Conservation (phyloP, 23 red algal genomes). For the Gracilariopsis chorda region DNA sequence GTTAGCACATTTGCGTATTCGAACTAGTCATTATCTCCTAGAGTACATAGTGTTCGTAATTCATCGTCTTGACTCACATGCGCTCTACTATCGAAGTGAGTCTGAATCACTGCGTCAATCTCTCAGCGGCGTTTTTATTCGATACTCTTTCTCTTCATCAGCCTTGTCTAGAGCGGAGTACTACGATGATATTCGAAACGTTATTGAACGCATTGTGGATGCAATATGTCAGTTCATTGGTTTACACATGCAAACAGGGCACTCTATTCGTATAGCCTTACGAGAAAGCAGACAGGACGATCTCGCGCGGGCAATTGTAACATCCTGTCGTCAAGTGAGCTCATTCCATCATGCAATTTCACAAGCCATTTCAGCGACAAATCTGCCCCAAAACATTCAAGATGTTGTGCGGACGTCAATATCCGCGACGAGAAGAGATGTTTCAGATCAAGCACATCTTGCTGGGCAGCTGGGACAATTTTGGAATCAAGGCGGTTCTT, state of each 20-base stretch:
- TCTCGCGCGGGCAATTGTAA: constrained; percentile 45
- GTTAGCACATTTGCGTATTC: constrained; percentile 18
- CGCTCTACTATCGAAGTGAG: constrained; percentile 33
- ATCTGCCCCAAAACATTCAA: not conserved
- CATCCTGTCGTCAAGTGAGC: constrained; percentile 46
- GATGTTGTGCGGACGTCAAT: constrained; percentile 29
- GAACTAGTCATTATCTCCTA: constrained; percentile 38
- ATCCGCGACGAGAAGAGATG: not conserved
- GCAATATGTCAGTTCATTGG: constrained; percentile 44
- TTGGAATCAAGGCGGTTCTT: constrained; percentile 21
- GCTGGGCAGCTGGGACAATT: constrained; percentile 48
- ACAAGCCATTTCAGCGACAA: not conserved
- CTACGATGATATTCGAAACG: not conserved
- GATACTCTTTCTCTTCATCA: not conserved
- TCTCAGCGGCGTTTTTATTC: not conserved
- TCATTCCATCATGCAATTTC: constrained; percentile 21
- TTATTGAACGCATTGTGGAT: constrained; percentile 5
- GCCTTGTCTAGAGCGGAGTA: not conserved
- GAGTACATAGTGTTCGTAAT: not conserved
- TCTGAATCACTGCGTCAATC: not conserved
- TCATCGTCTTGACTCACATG: constrained; percentile 20
- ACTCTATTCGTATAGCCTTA: constrained; percentile 38
- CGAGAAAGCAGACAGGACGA: not conserved
- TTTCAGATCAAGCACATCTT: not conserved
- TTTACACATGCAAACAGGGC: constrained; percentile 45